Conservation (phyloP, 2,329 filamentous ascomycete genomes). For the Monosporascus sp. region DNA sequence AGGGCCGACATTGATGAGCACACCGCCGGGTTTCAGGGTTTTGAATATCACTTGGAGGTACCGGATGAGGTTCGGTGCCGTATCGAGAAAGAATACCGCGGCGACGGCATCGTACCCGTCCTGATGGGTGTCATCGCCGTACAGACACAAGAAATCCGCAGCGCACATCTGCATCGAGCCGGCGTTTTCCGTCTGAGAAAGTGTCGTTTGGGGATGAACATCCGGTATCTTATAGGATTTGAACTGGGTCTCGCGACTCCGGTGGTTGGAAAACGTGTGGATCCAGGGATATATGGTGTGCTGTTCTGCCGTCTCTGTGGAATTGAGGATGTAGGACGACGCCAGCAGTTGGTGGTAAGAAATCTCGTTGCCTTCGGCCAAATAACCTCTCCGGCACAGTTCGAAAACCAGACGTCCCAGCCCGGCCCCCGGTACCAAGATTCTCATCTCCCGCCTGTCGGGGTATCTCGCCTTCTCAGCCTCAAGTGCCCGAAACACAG, state of each 20-base stretch:
- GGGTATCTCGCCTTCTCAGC: slow-evolving; percentile 34
- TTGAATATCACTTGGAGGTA: slow-evolving; percentile 81
- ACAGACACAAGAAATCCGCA: slow-evolving; percentile 87
- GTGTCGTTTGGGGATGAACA: slow-evolving; percentile 60
- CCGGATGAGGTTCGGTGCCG: slow-evolving; percentile 84
- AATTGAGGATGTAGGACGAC: slow-evolving; percentile 71
- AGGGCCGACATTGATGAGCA: slow-evolving; percentile 88
- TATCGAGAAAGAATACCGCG: slow-evolving; percentile 95
- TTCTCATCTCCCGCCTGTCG: slow-evolving; percentile 43
- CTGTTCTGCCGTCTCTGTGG: slow-evolving; percentile 52
- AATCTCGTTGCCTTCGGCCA: slow-evolving; percentile 87
- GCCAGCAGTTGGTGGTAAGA: slow-evolving; percentile 95
- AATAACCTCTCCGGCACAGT: slow-evolving; percentile 66
- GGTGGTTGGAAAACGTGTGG: slow-evolving; percentile 82
- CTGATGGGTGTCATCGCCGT: slow-evolving; percentile 58
- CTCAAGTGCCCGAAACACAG: slow-evolving; percentile 63
- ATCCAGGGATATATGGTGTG: slow-evolving; percentile 83
- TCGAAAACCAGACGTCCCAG: slow-evolving; percentile 88
- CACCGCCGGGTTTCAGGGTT: slow-evolving; percentile 71
- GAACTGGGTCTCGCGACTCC: slow-evolving; percentile 68
- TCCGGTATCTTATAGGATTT: slow-evolving; percentile 73
- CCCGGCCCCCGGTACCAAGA: slow-evolving; percentile 87
- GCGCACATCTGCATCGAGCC: slow-evolving; percentile 89
- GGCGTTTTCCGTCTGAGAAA: slow-evolving; percentile 33
- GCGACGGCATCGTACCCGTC: slow-evolving; percentile 74